These are phyloP conservation scores for Lentinula detonsa DNA, from an alignment of 768 basidiomycete species.

Conservation along the genomic window DNA sequence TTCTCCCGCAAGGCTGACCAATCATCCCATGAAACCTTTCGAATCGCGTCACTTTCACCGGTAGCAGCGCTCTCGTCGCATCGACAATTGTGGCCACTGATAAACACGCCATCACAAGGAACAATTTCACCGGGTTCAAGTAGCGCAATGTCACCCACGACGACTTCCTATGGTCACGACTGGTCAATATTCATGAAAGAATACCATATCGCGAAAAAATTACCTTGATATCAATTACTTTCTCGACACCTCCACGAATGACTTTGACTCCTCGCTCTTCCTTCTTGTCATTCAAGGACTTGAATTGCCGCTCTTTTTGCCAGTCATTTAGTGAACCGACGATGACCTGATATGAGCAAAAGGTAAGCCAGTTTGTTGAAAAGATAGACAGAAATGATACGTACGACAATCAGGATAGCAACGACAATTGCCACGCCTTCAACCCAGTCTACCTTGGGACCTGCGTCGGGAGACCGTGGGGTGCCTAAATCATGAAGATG, in stretches of 20 bases:
- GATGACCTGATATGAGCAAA: constrained; percentile 44
- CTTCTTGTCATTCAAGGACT: constrained; percentile 86
- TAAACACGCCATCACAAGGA: constrained; percentile 93
- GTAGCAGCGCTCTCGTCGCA: constrained; percentile 97
- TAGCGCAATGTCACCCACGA: constrained; percentile 90
- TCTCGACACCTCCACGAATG: constrained; percentile 66
- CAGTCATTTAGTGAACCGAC: constrained; percentile 97
- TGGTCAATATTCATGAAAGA: constrained; percentile 8
- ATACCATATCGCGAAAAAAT: constrained; percentile 4
- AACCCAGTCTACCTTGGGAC: constrained; percentile 93
- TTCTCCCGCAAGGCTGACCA: constrained; percentile 49
- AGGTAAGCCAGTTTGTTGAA: neutral
- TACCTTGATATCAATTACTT: constrained; percentile 78
- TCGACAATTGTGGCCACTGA: constrained; percentile 87
- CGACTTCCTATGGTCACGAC: constrained; percentile 57
- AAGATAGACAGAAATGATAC: constrained; percentile 15
- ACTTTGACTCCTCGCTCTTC: constrained; percentile 90
- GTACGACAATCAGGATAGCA: constrained; percentile 68
- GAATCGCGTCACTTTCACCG: constrained; percentile 94
- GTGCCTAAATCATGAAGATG: constrained; percentile 16
- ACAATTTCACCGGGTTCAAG: constrained; percentile 94
- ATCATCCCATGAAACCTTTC: constrained; percentile 76
- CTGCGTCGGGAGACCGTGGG: constrained; percentile 37
- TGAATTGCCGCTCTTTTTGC: constrained; percentile 98
- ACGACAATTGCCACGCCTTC: constrained; percentile 85